Evolutionary conservation across 805 yeast species (phyloP).

Genomic region (Clavispora vitiphila): DNA sequence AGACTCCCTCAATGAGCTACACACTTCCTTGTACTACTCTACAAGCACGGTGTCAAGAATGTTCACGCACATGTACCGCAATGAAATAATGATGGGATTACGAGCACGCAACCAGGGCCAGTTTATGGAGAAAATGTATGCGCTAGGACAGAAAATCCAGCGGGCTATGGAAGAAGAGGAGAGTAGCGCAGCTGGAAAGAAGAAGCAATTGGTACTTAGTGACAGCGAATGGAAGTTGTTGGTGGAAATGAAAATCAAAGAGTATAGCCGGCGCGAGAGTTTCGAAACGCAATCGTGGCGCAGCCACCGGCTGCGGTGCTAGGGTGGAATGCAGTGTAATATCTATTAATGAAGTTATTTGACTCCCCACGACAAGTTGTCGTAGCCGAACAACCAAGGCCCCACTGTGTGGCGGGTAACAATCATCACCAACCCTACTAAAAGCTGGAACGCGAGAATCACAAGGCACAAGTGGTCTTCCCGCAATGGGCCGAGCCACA

Average conservation of each 20-base stretch:
- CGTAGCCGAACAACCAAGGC: constrained; percentile 81
- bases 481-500: constrained; percentile 85
- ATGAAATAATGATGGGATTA: neutral
- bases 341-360: constrained; percentile 16
- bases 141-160: neutral
- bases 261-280: neutral
- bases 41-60: neutral
- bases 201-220: neutral
- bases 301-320: neutral
- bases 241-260: constrained; percentile 1
- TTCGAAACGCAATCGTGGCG: neutral
- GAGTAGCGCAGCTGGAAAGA: neutral
- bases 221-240: neutral
- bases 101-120: neutral
- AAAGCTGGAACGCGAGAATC: constrained; percentile 59
- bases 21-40: neutral
- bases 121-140: neutral
- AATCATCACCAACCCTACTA: constrained; percentile 62
- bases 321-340: neutral
- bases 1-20: neutral
- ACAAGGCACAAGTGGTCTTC: constrained; percentile 70
- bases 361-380: constrained; percentile 54
- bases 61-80: constrained; percentile 1
- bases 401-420: constrained; percentile 78
- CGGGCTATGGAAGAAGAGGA: neutral